A percentile compares a stretch with the other conserved stretches of the same genome.
Conservation (phyloP, 306 rosid species). For the Datisca glomerata region DNA sequence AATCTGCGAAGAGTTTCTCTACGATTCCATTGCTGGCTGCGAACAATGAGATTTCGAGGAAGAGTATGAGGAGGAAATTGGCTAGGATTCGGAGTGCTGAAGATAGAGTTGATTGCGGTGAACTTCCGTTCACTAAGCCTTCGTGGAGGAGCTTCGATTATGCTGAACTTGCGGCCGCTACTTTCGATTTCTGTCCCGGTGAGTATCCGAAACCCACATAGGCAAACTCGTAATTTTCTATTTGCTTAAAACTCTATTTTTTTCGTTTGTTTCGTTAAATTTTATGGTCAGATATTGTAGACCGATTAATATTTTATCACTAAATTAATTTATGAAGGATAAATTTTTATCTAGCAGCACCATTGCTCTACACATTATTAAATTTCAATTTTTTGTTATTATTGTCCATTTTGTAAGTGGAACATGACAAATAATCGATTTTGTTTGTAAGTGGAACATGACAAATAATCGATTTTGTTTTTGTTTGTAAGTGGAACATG, state of each 20-base stretch:
- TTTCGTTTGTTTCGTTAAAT: too few species aligned
- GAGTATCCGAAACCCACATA: background rate
- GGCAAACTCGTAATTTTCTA: background rate
- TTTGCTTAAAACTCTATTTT: background rate
- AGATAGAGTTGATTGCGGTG: slow-evolving; percentile 23
- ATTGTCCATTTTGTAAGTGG: too few species aligned
- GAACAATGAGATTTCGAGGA: slow-evolving; percentile 34
- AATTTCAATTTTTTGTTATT: too few species aligned
- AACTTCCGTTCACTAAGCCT: slow-evolving; percentile 35
- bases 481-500: too few species aligned
- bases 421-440: too few species aligned
- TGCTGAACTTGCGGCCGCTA: slow-evolving; percentile 59
- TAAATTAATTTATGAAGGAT: too few species aligned
- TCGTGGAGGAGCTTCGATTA: slow-evolving; percentile 78
- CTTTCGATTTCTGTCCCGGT: slow-evolving; percentile 57
- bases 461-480: too few species aligned
- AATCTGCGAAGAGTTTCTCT: slow-evolving; percentile 33
- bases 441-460: too few species aligned
- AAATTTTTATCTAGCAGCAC: too few species aligned
- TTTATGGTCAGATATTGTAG: background rate
- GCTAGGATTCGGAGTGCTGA: slow-evolving; percentile 57
- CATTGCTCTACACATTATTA: too few species aligned
- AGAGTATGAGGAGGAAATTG: slow-evolving; percentile 36
- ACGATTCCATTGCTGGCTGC: slow-evolving; percentile 36
- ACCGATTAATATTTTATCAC: too few species aligned